Evolutionary conservation across 176 grass and related monocot genomes (phyloP).

Genomic region (Carex cristatella): DNA sequence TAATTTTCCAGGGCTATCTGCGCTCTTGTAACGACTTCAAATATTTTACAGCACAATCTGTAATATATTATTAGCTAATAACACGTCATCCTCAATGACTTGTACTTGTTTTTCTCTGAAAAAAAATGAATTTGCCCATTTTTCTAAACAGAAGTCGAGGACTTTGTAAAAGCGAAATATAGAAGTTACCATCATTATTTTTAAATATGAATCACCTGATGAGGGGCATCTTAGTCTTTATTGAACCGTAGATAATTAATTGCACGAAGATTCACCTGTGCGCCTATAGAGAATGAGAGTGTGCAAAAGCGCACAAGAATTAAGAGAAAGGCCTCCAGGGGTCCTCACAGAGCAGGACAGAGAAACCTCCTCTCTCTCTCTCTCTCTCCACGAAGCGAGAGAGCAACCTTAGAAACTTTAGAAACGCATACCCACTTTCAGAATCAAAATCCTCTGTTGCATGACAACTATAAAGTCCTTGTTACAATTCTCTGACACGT

Average conservation of each 20-base stretch:
- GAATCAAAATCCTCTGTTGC: neutral
- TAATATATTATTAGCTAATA: slow-evolving; percentile 3
- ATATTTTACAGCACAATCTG: neutral
- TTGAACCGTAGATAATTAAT: slow-evolving; percentile 9
- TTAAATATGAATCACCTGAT: neutral
- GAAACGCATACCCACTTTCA: neutral
- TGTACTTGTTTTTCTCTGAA: neutral
- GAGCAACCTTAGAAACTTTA: neutral
- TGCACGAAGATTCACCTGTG: slow-evolving; percentile 5
- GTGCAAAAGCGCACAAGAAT: neutral
- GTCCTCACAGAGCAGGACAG: neutral
- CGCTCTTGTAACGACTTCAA: neutral
- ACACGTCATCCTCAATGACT: neutral
- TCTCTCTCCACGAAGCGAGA: neutral
- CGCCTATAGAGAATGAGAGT: neutral
- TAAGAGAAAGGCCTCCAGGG: slow-evolving; percentile 12
- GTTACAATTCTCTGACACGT: neutral
- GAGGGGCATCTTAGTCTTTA: slow-evolving; percentile 8
- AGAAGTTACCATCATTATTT: neutral
- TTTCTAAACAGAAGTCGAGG: neutral
- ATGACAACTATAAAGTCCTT: neutral
- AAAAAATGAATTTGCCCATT: neutral
- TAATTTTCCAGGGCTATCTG: neutral
- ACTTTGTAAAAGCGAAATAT: slow-evolving; percentile 6
- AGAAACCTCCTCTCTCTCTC: neutral